Evolutionary conservation across 2,329 filamentous ascomycete genomes (phyloP).

Genomic region (Albophoma yamanashiensis): DNA sequence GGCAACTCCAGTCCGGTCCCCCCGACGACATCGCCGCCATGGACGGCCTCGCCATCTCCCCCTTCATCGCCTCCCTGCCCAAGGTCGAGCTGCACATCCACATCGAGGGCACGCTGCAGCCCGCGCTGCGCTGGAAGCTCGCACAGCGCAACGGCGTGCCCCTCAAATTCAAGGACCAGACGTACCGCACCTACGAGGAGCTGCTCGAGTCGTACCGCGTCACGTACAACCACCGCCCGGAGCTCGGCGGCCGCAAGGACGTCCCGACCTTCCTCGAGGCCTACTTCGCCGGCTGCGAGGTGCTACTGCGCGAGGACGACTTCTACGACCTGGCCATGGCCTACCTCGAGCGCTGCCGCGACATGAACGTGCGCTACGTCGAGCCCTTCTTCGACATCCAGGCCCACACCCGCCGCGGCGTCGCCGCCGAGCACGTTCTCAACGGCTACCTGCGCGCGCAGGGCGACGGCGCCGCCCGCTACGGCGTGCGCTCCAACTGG

Average conservation of each 20-base stretch:
- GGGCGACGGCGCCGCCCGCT: conserved; percentile 43
- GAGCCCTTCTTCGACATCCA: conserved; percentile 75
- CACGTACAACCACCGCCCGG: conserved; percentile 36
- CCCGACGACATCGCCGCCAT: conserved; percentile 7
- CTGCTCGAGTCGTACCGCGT: conserved; percentile 51
- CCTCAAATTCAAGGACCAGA: conserved; percentile 37
- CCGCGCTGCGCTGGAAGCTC: conserved; percentile 56
- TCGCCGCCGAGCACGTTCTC: conserved; percentile 51
- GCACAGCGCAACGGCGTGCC: conserved; percentile 52
- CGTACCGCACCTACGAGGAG: conserved; percentile 45
- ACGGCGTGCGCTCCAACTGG: conserved; percentile 53
- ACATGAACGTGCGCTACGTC: conserved; percentile 56
- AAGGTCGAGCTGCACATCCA: conserved; percentile 77
- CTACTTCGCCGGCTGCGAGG: conserved; percentile 68
- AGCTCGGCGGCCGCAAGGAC: conserved; percentile 21
- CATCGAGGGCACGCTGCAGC: conserved; percentile 62
- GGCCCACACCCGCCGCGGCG: conserved; percentile 52
- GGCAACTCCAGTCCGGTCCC: not conserved
- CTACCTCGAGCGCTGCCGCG: conserved; percentile 54
- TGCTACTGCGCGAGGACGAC: conserved; percentile 52
- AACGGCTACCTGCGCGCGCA: conserved; percentile 50
- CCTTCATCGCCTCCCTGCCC: conserved; percentile 53
- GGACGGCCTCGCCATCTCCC: conserved; percentile 18
- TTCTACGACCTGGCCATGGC: conserved; percentile 61
- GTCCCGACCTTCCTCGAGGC: conserved; percentile 53